A percentile compares a stretch with the other conserved stretches of the same genome.
phyloP scores from a whole-genome alignment of 2,329 filamentous ascomycete species.

The Pestalotiopsis sp. region DNA sequence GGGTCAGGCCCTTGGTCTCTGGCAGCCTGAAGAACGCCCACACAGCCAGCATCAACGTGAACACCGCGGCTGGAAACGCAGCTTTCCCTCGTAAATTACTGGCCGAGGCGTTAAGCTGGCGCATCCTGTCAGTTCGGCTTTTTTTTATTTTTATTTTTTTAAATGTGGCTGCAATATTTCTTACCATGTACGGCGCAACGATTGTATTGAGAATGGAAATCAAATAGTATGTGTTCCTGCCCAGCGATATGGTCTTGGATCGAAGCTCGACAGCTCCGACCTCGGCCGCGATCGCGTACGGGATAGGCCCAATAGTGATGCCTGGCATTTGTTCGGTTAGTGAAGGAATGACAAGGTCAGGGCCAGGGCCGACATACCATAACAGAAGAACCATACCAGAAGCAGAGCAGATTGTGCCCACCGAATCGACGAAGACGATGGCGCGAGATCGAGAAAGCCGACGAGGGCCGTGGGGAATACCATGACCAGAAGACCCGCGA shows the following conservation, averaged over 20 bases:
- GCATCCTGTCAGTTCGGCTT: not conserved
- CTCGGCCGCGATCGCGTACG: not conserved
- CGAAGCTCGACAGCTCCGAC: not conserved
- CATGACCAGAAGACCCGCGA: not conserved
- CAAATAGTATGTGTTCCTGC: not conserved
- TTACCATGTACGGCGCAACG: not conserved
- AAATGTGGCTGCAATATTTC: not conserved
- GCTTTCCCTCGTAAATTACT: not conserved
- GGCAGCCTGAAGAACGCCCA: not conserved
- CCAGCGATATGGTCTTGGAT: not conserved
- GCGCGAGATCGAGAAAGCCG: not conserved
- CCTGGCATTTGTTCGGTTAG: not conserved
- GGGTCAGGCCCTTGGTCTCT: not conserved
- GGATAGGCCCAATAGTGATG: not conserved
- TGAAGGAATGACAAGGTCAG: not conserved
- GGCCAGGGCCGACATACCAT: not conserved
- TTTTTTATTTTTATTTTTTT: no score
- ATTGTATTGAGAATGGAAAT: not conserved
- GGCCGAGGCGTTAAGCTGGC: not conserved
- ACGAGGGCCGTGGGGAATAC: not conserved
- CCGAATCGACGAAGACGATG: not conserved
- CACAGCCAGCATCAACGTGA: not conserved
- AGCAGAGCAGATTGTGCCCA: not conserved
- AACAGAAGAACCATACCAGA: not conserved
- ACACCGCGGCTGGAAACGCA: not conserved